These are phyloP conservation scores for Sugiyamaella boreocaroliniensis DNA, from an alignment of 805 yeast genomes.

Conservation along the genomic window DNA sequence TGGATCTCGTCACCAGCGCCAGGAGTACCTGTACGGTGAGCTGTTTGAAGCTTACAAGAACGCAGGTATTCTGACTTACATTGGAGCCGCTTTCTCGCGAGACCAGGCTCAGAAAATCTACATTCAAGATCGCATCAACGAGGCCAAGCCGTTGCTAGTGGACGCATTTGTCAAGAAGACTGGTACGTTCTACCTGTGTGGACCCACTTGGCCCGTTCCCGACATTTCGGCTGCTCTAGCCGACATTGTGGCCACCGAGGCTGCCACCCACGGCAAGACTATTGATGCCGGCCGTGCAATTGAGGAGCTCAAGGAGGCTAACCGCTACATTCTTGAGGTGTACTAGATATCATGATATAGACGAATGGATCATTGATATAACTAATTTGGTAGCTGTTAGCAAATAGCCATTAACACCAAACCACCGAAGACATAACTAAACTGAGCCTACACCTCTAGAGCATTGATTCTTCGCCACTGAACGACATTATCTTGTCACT, in stretches of 20 bases:
- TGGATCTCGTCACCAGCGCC: slow-evolving; percentile 93
- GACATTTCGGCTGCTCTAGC: slow-evolving; percentile 86
- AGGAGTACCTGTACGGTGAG: slow-evolving; percentile 94
- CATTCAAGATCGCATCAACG: slow-evolving; percentile 88
- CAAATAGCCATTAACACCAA: too few relatives aligned
- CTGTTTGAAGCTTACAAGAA: slow-evolving; percentile 93
- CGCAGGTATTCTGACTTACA: slow-evolving; percentile 86
- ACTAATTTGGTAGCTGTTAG: too few relatives aligned
- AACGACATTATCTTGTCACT: too few relatives aligned
- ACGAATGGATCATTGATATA: not conserved
- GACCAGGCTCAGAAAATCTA: slow-evolving; percentile 93
- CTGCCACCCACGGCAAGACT: slow-evolving; percentile 55
- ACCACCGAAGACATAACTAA: too few relatives aligned
- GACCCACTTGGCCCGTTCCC: slow-evolving; percentile 99
- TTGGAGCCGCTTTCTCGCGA: slow-evolving; percentile 97
- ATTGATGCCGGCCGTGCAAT: slow-evolving; percentile 72
- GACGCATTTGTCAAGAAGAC: slow-evolving; percentile 70
- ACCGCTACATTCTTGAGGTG: slow-evolving; percentile 89
- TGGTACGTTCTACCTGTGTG: slow-evolving; percentile 94
- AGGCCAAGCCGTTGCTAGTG: slow-evolving; percentile 62
- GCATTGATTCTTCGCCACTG: too few relatives aligned
- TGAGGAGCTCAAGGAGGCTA: slow-evolving; percentile 88
- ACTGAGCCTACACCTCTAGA: not conserved
- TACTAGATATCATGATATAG: slow-evolving; percentile 43
- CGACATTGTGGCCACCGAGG: slow-evolving; percentile 70